Evolutionary conservation across 148 eudicot species (phyloP).

Genomic region (Rhododendron griersonianum): DNA sequence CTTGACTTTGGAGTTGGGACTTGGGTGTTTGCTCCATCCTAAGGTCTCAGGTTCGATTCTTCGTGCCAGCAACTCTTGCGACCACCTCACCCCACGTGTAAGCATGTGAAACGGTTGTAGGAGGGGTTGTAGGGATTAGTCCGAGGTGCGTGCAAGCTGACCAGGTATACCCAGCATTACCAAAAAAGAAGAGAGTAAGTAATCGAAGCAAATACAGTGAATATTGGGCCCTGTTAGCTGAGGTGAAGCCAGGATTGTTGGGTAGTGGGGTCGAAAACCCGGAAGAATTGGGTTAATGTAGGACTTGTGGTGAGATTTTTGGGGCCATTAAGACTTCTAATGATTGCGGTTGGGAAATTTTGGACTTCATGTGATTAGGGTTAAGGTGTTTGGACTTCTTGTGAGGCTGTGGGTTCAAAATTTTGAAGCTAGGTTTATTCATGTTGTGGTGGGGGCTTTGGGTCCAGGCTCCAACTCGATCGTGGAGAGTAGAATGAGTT

Average conservation of each 20-base stretch:
- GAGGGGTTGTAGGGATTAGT: too few relatives aligned
- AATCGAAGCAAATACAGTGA: too few relatives aligned
- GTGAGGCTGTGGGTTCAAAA: neutral
- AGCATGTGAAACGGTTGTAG: neutral
- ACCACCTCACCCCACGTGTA: neutral
- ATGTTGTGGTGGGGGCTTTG: neutral
- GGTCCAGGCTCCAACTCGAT: neutral
- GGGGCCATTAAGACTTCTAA: neutral
- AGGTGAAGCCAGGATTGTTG: neutral
- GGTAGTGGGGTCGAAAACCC: neutral
- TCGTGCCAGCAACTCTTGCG: neutral
- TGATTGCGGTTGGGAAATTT: neutral
- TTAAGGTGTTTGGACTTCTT: neutral
- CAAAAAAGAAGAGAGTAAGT: neutral
- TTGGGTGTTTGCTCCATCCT: neutral
- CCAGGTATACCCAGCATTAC: too few relatives aligned
- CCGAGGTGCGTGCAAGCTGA: too few relatives aligned
- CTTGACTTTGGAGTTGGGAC: neutral
- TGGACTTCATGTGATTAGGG: neutral
- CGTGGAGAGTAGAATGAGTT: neutral
- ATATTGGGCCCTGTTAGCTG: neutral
- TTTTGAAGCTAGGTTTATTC: neutral
- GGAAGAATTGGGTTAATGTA: neutral
- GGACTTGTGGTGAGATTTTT: neutral
- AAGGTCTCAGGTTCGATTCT: neutral